Evolutionary conservation across 2,329 filamentous ascomycete genomes (phyloP), one percentile per base, ranked within the genome.

Genomic region (Orbilia javanica): DNA sequence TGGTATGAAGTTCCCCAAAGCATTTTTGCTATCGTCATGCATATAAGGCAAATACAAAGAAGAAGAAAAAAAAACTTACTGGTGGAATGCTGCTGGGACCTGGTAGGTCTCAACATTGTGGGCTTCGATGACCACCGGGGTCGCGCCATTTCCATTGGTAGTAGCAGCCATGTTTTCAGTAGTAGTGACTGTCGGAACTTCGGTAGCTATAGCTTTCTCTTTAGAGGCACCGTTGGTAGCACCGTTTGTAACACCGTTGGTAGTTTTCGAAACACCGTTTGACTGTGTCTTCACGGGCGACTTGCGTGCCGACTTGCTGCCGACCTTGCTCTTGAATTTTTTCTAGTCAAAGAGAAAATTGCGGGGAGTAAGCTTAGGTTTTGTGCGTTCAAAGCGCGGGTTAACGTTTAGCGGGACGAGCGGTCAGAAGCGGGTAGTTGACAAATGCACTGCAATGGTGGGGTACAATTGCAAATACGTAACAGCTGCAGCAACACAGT

Each of bases 41-140:
- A 57, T 46, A 31, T 44, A 50, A 36, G 5, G 11, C 11, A 44
- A 44, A 44, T 44, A 44, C 4, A 44, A 6, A 8, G 15, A 50
- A 36, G 11, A 11, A 36, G 5, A 36, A 46, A 4, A 20, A 22
- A 29, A 68, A 68, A 80, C 81, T 76, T 76, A 82, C 81, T 81
- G 65, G 53, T 79, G 73, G 52, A 81, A 81, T 29, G 79, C 79
- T 20, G 75, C 62, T 15, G 81, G 81, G 55, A 82, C 80, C 10
- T 65, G 60, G 53, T 80, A 93, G 20, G 91, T 94, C 84, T 93
- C 90, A 81, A 93, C 91, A 83, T 90, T 85, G 84, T 93, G 91
- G 87, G 94, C 92, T 79, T 88, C 87, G 82, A 94, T 91, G 82
- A 92, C 90, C 57, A 88, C 88, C 46, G 64, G 46, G 34, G 53